Conservation (phyloP, 2,329 filamentous ascomycete species). For the Periconia sp. region DNA sequence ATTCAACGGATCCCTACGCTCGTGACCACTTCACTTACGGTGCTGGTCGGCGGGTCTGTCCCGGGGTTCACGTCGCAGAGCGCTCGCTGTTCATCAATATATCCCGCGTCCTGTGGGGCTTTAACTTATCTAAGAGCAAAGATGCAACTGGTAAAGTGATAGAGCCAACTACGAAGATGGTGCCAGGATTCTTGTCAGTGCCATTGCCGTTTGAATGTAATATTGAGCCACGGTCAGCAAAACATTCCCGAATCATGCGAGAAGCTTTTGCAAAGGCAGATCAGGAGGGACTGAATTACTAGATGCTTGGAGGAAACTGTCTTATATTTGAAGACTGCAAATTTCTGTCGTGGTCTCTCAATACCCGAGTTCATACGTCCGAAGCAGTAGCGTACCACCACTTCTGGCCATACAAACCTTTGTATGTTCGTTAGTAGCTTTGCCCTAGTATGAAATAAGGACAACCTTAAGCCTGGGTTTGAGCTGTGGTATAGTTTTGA, state of each 20-base stretch:
- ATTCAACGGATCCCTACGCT: constrained; percentile 33
- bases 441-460: too few species aligned
- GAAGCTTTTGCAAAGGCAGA: constrained; percentile 29
- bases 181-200: constrained; percentile 38
- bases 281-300: too few species aligned
- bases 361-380: too few species aligned
- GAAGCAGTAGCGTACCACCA: too few species aligned
- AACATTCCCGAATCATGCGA: constrained; percentile 29
- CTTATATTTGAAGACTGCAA: too few species aligned
- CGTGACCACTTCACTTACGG: constrained; percentile 47
- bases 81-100: constrained; percentile 45
- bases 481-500: too few species aligned
- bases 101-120: constrained; percentile 43
- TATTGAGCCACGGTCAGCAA: constrained; percentile 31
- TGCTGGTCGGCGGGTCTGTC: constrained; percentile 42
- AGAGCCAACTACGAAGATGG: constrained; percentile 34
- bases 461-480: too few species aligned
- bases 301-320: too few species aligned
- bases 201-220: constrained; percentile 38
- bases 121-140: constrained; percentile 35
- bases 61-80: constrained; percentile 45
- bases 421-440: too few species aligned
- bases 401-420: too few species aligned
- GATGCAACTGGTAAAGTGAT: constrained; percentile 28
- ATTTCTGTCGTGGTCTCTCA: too few species aligned